Evolutionary conservation across 1,284 basidiomycete genomes (phyloP), one percentile per base, ranked within the genome.

Genomic region (Ceratobasidium sp.): DNA sequence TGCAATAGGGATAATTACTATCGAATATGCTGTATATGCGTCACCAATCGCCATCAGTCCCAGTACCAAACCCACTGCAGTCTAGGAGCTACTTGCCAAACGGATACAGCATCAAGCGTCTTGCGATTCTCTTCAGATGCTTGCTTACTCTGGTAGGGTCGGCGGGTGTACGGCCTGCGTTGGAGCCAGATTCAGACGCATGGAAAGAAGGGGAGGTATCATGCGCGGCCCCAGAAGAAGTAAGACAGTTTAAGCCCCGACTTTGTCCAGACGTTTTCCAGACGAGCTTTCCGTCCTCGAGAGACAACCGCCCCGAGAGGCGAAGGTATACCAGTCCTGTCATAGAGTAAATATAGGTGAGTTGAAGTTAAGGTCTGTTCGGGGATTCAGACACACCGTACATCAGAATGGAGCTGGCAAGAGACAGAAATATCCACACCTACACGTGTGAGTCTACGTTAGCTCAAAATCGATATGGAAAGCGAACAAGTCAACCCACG

Each of bases 371-470:
- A 34, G 31, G 31, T 6, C 2, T 34, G 31, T 34, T 34, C 31
- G 31, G 31, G 31, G 31, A 34, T 6, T 6, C 1, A 34, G 31
- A 34, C 31, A 34, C 31, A 34, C 31, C 31, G 31, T 34, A 34
- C 31, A 34, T 34, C 31, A 69, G 51, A 24, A 24, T n/a, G 1
- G 65, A 69, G 31, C 65, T 69, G 19, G 41, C n/a, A 29, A 69
- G 51, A 7, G 65, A 56, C 5, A 46, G 14, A 43, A 69, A 69
- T 51, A 69, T 56, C 65, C 65, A 69, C 51, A 69, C 39, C 65
- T 69, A 24, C 16, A 54, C 41, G 16, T 11, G 39, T 14, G 22
- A 14, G 11, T 11, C 9, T 1, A 11, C 24, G n/a, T 54, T 29
- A 54, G 53, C n/a, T n/a, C n/a, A 54, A 54, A 19, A 54, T 7